phyloP scores from a whole-genome alignment of 352 stramenopile genomes.

The Peronosclerospora sorghi region DNA sequence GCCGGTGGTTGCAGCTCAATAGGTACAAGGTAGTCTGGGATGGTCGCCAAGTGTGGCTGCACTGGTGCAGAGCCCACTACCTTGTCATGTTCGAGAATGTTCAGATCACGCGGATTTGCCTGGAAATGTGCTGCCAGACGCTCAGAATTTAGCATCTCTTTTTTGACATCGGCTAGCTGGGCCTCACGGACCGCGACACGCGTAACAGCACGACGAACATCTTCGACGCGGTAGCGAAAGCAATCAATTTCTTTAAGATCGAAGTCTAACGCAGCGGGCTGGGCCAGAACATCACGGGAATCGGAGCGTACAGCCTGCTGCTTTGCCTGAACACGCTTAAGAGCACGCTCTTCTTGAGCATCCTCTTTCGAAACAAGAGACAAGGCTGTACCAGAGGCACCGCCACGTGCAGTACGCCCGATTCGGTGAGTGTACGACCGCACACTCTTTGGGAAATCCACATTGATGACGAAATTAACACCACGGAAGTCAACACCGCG shows the following conservation, averaged over 20 bases:
- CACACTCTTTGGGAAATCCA: conserved; percentile 93
- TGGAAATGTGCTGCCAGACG: conserved; percentile 91
- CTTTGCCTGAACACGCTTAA: conserved; percentile 87
- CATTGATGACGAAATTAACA: conserved; percentile 98
- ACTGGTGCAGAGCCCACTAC: conserved; percentile 88
- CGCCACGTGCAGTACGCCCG: conserved; percentile 93
- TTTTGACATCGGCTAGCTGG: conserved; percentile 92
- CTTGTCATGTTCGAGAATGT: conserved; percentile 95
- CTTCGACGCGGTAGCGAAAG: conserved; percentile 95
- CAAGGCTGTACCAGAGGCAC: conserved; percentile 92
- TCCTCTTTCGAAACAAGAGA: conserved; percentile 87
- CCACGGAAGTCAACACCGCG: conserved; percentile 97
- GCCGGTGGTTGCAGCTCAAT: no score
- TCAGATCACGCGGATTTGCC: conserved; percentile 91
- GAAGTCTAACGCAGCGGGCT: conserved; percentile 94
- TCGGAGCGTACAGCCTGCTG: conserved; percentile 80
- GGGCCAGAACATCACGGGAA: conserved; percentile 77
- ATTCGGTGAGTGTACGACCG: conserved; percentile 97
- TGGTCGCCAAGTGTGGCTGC: conserved; percentile 89
- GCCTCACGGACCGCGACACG: conserved; percentile 90
- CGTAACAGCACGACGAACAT: conserved; percentile 92
- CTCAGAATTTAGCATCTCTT: conserved; percentile 97
- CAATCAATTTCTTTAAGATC: conserved; percentile 96
- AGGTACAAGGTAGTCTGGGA: conserved; percentile 98
- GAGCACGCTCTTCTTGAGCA: conserved; percentile 64